Percentiles rank a stretch among this genome's conserved stretches.
phyloP scores from a whole-genome alignment of 179 eudicot species.

The Beta macrorhiza region DNA sequence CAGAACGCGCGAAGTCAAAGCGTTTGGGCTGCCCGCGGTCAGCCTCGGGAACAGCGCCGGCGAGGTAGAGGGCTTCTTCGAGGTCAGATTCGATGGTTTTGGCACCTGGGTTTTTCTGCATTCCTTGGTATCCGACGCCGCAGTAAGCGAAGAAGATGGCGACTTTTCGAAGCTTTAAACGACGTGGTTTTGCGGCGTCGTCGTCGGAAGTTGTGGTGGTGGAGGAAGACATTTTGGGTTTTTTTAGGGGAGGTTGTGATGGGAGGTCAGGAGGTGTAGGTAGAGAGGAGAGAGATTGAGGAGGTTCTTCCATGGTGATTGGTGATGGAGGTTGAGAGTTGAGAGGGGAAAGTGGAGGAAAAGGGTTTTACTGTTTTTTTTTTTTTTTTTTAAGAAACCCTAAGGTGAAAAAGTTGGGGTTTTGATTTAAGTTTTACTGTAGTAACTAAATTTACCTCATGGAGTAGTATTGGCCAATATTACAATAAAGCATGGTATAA shows the following conservation, averaged over 20 bases:
- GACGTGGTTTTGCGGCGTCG: constrained; percentile 29
- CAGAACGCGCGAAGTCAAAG: constrained; percentile 83
- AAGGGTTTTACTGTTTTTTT: no score
- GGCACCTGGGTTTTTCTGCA: constrained; percentile 97
- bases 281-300: not conserved
- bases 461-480: no score
- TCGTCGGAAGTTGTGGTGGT: constrained; percentile 44
- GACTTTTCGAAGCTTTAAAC: constrained; percentile 76
- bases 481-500: no score
- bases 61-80: constrained; percentile 72
- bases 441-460: no score
- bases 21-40: constrained; percentile 59
- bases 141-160: constrained; percentile 92
- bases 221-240: constrained; percentile 65
- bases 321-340: not conserved
- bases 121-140: constrained; percentile 94
- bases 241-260: constrained; percentile 51
- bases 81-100: constrained; percentile 93
- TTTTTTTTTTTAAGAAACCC: no score
- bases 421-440: no score
- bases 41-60: constrained; percentile 72
- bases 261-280: not conserved
- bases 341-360: no score
- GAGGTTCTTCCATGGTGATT: not conserved
- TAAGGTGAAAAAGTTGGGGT: no score